Percentiles rank a stretch among this genome's conserved stretches.
Conservation (phyloP, 2,329 filamentous ascomycete species). For the Lomentospora prolificans region DNA sequence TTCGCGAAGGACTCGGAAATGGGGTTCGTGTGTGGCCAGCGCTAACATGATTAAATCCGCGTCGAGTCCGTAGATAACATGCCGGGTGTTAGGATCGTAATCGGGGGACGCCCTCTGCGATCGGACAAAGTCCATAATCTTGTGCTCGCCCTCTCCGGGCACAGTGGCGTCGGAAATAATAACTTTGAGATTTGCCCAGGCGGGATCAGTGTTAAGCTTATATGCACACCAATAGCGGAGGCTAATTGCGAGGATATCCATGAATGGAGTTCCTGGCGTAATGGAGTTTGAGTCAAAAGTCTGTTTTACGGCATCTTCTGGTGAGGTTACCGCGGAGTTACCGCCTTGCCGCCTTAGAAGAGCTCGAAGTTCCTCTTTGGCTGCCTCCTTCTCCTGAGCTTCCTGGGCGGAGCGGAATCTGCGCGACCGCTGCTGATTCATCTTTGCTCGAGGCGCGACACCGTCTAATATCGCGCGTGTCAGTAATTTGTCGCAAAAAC, state of each 20-base stretch:
- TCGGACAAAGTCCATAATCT: constrained; percentile 97
- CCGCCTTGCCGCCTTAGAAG: constrained; percentile 71
- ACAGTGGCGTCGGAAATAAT: constrained; percentile 98
- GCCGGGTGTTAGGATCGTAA: constrained; percentile 91
- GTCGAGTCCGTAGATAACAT: constrained; percentile 96
- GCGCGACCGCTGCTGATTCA: constrained; percentile 97
- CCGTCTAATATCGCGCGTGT: too few species aligned
- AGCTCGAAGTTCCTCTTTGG: constrained; percentile 81
- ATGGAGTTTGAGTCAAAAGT: constrained; percentile 85
- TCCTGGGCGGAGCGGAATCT: constrained; percentile 92
- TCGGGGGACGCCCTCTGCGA: constrained; percentile 85
- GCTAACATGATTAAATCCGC: constrained; percentile 98
- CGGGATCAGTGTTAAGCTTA: constrained; percentile 93
- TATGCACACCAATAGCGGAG: constrained; percentile 95
- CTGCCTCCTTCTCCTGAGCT: constrained; percentile 84
- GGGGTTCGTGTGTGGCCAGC: constrained; percentile 90
- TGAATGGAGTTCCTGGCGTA: constrained; percentile 95
- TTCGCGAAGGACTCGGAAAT: constrained; percentile 92
- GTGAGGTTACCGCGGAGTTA: constrained; percentile 33
- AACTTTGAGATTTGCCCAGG: constrained; percentile 91
- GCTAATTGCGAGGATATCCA: constrained; percentile 87
- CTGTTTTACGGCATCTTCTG: constrained; percentile 61
- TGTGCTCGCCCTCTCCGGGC: constrained; percentile 95
- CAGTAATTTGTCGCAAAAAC: too few species aligned
- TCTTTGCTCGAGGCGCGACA: constrained; percentile 94